These are phyloP conservation scores for Phytophthora meadii DNA, from an alignment of 352 stramenopile genomes.

Conservation along the genomic window DNA sequence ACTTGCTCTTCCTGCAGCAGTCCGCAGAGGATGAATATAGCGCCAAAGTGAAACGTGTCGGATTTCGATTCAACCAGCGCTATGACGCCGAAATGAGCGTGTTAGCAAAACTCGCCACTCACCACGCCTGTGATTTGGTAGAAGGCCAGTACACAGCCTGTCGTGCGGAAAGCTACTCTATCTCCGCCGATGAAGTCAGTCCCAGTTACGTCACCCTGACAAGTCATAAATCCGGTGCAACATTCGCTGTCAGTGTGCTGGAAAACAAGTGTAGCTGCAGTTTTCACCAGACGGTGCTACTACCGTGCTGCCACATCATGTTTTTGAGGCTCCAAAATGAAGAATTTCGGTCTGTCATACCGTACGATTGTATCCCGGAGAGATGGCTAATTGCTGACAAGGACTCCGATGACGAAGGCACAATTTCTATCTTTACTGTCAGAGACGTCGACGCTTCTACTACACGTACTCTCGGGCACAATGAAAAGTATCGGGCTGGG, in stretches of 20 bases:
- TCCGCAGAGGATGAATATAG: slow-evolving; percentile 3
- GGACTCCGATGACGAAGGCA: too few relatives aligned
- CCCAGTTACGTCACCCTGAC: not conserved
- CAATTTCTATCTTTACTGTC: too few relatives aligned
- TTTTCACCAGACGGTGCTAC: slow-evolving; percentile 4
- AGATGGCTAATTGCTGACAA: not conserved
- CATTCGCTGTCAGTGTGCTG: not conserved
- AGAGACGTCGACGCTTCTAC: too few relatives aligned
- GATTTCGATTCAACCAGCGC: not conserved
- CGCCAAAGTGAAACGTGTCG: slow-evolving; percentile 5
- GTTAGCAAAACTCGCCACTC: slow-evolving; percentile 4
- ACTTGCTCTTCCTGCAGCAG: slow-evolving; percentile 16
- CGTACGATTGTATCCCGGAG: not conserved
- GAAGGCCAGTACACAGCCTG: slow-evolving; percentile 7
- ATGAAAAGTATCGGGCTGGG: too few relatives aligned
- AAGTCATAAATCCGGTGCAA: not conserved
- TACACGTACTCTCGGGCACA: too few relatives aligned
- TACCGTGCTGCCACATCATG: slow-evolving; percentile 14
- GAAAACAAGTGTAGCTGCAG: slow-evolving; percentile 9
- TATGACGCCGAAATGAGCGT: slow-evolving; percentile 6
- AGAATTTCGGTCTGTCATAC: not conserved
- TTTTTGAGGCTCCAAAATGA: not conserved
- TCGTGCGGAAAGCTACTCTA: not conserved
- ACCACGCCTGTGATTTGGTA: slow-evolving; percentile 14
- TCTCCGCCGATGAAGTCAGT: not conserved